phyloP scores from a whole-genome alignment of 2,329 filamentous ascomycete species.

The Graphiopsis chlorocephala region DNA sequence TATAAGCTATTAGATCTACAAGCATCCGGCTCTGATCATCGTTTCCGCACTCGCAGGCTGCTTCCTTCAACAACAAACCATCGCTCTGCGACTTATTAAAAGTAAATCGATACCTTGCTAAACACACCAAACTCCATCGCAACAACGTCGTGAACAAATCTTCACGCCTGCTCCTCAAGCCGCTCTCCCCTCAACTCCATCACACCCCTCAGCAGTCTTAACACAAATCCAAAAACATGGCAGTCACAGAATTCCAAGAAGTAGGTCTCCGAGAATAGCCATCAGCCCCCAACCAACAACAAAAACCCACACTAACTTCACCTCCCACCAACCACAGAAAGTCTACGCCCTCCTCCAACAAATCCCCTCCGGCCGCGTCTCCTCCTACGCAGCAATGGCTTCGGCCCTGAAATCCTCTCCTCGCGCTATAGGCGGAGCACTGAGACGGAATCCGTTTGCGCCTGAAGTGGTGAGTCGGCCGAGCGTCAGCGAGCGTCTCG shows the following conservation, averaged over 20 bases:
- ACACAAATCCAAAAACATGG: neutral
- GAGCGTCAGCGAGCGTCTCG: neutral
- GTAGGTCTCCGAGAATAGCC: neutral
- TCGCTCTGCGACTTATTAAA: neutral
- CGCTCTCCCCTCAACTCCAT: neutral
- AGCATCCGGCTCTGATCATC: neutral
- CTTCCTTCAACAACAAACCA: neutral
- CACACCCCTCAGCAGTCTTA: neutral
- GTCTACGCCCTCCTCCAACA: slow-evolving; percentile 73
- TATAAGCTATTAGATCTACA: neutral
- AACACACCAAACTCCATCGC: neutral
- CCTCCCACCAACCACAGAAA: neutral
- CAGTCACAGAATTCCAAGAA: slow-evolving; percentile 13
- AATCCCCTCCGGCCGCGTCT: slow-evolving; percentile 71
- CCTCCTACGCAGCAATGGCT: slow-evolving; percentile 73
- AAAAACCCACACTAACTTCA: neutral
- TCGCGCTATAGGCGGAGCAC: slow-evolving; percentile 72
- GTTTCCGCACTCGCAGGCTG: neutral
- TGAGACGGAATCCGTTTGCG: slow-evolving; percentile 77
- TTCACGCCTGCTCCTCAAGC: too few relatives aligned
- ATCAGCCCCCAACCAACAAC: neutral
- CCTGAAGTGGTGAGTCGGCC: slow-evolving; percentile 72
- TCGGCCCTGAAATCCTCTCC: slow-evolving; percentile 67
- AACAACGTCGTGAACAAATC: too few relatives aligned
- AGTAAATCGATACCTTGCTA: neutral